Evolutionary conservation across 2,329 filamentous ascomycete species (phyloP).

Genomic region (Fusarium pseudonygamai): DNA sequence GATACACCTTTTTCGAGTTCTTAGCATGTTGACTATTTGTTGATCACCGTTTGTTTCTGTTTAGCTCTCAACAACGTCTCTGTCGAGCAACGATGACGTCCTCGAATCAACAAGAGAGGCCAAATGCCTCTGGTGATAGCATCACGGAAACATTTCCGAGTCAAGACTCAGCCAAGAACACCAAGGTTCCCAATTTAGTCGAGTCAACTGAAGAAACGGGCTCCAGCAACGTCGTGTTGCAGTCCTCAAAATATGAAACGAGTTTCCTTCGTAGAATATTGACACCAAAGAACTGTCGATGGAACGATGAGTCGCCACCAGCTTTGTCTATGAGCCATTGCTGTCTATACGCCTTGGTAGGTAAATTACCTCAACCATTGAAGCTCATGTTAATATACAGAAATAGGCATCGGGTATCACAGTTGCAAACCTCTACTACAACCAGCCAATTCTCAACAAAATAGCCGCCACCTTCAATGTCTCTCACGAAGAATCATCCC

Average conservation of each 20-base stretch:
- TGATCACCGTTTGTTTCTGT: not conserved
- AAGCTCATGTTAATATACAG: not conserved
- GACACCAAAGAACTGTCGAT: slow-evolving; percentile 74
- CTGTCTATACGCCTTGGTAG: slow-evolving; percentile 72
- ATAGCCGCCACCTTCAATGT: slow-evolving; percentile 77
- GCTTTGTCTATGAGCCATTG: slow-evolving; percentile 75
- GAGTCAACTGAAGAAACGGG: slow-evolving; percentile 27
- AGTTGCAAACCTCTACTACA: slow-evolving; percentile 85
- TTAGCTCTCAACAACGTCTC: not conserved
- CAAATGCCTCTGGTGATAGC: slow-evolving; percentile 1
- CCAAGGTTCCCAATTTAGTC: not conserved
- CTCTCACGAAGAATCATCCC: slow-evolving; percentile 71
- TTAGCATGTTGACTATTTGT: not conserved
- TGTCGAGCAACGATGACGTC: slow-evolving; percentile 19
- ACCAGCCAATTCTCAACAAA: slow-evolving; percentile 80
- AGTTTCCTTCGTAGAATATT: slow-evolving; percentile 34
- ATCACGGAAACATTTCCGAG: slow-evolving; percentile 12
- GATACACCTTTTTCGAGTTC: not conserved
- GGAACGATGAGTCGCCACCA: slow-evolving; percentile 71
- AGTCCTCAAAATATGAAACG: slow-evolving; percentile 36
- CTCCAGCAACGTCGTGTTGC: not conserved
- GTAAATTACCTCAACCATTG: slow-evolving; percentile 2
- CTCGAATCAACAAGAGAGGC: not conserved
- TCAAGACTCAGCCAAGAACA: not conserved
- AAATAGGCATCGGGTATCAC: slow-evolving; percentile 68